These are phyloP conservation scores for Cutaneotrichosporon dermatis DNA, from an alignment of 1,284 basidiomycete genomes.

Conservation along the genomic window DNA sequence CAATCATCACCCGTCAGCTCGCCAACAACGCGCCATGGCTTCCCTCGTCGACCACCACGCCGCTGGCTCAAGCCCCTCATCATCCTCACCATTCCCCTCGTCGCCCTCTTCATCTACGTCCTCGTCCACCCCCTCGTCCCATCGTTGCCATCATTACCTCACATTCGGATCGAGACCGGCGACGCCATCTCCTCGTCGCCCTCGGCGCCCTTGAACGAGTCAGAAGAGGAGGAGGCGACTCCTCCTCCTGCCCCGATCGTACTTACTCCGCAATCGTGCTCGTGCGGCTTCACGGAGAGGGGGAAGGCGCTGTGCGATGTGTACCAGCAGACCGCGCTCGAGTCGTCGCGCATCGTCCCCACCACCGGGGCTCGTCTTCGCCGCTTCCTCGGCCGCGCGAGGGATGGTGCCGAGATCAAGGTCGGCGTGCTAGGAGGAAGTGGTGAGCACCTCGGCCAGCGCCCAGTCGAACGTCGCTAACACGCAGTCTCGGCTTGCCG, in stretches of 20 bases:
- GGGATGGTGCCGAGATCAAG: slow-evolving; percentile 35
- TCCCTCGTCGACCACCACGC: background rate
- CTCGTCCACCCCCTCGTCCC: slow-evolving; percentile 38
- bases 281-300: slow-evolving; percentile 31
- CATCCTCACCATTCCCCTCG: slow-evolving; percentile 28
- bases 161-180: slow-evolving; percentile 25
- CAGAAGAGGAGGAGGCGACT: background rate
- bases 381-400: slow-evolving; percentile 33
- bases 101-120: slow-evolving; percentile 35
- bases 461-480: slow-evolving; percentile 7
- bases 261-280: slow-evolving; percentile 15
- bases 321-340: slow-evolving; percentile 36
- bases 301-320: slow-evolving; percentile 36
- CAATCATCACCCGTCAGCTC: background rate
- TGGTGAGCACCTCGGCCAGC: slow-evolving; percentile 27
- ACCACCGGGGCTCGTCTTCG: slow-evolving; percentile 39
- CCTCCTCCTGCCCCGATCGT: background rate
- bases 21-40: background rate
- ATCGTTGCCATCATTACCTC: slow-evolving; percentile 38
- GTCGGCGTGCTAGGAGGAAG: slow-evolving; percentile 46
- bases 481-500: slow-evolving; percentile 45
- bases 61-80: slow-evolving; percentile 28
- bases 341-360: slow-evolving; percentile 28
- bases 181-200: background rate
- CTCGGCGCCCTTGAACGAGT: background rate